Conservation (phyloP, 2,329 filamentous ascomycete species). For the Capronia americana region DNA sequence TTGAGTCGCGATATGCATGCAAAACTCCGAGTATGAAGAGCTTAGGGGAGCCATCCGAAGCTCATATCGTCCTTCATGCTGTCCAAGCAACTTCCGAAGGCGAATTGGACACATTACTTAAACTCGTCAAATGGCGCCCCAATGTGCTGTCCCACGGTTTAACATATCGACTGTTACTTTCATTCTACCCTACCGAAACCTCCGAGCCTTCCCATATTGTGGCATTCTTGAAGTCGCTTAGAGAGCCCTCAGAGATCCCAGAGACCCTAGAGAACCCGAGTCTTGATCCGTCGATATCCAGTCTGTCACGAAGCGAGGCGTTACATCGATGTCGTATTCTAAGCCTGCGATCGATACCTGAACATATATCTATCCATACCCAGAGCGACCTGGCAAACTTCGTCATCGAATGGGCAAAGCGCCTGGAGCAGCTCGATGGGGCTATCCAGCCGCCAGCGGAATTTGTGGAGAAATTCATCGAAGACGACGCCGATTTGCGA, state of each 20-base stretch:
- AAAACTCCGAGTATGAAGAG: constrained; percentile 45
- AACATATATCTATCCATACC: constrained; percentile 16
- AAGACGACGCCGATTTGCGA: constrained; percentile 58
- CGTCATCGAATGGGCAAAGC: constrained; percentile 65
- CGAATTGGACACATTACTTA: constrained; percentile 59
- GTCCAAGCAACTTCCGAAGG: constrained; percentile 62
- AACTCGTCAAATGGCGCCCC: constrained; percentile 57
- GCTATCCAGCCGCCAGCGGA: constrained; percentile 62
- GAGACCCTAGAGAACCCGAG: constrained; percentile 39
- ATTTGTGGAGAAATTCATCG: constrained; percentile 64
- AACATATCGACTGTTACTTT: constrained; percentile 65
- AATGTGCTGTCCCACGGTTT: constrained; percentile 59
- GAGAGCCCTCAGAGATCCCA: constrained; percentile 42
- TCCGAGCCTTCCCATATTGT: constrained; percentile 46
- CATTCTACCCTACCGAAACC: constrained; percentile 66
- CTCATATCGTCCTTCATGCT: constrained; percentile 65
- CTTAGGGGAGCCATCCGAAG: constrained; percentile 54
- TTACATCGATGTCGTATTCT: constrained; percentile 25
- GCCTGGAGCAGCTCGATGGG: constrained; percentile 65
- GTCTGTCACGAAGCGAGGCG: constrained; percentile 28
- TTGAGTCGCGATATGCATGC: background rate
- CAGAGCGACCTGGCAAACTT: constrained; percentile 54
- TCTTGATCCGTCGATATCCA: constrained; percentile 47
- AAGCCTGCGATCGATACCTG: constrained; percentile 23
- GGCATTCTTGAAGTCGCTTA: constrained; percentile 41